Base-by-base conservation (phyloP, 208 protist species). In the Leptomonas pyrrhocoris region DNA sequence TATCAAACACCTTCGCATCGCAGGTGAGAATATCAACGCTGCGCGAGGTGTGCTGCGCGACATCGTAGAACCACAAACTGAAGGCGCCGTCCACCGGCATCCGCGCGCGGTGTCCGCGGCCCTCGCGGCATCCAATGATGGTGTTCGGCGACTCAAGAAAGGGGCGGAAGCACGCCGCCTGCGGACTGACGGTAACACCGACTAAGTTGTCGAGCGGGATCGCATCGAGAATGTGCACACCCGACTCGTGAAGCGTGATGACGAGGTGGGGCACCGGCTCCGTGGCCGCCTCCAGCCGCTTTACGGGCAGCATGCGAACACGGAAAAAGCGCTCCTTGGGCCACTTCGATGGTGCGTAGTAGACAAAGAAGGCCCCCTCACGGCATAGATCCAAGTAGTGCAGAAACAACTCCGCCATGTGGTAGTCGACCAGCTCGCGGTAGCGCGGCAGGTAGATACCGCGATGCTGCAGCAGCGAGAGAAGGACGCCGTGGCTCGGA, bases 341-440 rank as follows among this genome's bases (percentile, higher is more conserved):
- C 60, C 74, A 78, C 55, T 81, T 72, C 21, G 71, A 77, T 8
- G 54, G 40, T 13, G 73, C 53, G 73, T 94, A 95, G 46, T 78
- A 72, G 15, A 95, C 65, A 80, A 95, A 95, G 74, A 89, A 95
- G 18, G 90, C 73, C 4, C 90, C 88, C 34, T 82, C 61, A 9
- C 70, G 72, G 56, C 84, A 91, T 5, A 92, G 64, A 50, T 72
- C 74, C 15, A 95, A 54, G 65, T 92, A 89, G 56, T 93, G 74
- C 19, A 95, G 74, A 54, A 95, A 91, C 0, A 83, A 45, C 64
- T 93, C 80, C 9, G 90, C 73, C 88, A 93, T 93, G 82, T 95
- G 90, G 70, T 95, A 95, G n/a, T 90, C 78, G 13, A 89, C 76
- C 30, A 95, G 71, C 56, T 85, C 73, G 5, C 70, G 74, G 54